phyloP scores from a whole-genome alignment of 345 rosid species.

The Zanthoxylum bungeanum region DNA sequence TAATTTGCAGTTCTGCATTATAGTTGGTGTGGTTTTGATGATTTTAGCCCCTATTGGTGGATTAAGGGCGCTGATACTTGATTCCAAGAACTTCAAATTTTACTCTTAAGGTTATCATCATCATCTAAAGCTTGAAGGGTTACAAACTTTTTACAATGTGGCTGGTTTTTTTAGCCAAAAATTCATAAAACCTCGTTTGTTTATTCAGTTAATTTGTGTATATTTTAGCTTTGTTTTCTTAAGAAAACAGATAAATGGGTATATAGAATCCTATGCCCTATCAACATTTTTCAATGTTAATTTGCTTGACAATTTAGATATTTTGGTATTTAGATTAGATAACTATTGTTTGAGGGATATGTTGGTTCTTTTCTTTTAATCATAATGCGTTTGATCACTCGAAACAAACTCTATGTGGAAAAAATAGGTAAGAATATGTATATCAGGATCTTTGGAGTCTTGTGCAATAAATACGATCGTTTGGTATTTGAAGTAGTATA shows the following conservation, averaged over 20 bases:
- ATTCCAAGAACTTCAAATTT: constrained; percentile 40
- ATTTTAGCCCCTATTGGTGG: constrained; percentile 48
- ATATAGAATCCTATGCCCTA: not conserved
- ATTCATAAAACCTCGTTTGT: not conserved
- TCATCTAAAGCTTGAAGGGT: not conserved
- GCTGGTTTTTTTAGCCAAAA: not conserved
- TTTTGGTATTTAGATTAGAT: too few relatives aligned
- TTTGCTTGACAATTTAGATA: not conserved
- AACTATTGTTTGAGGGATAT: not conserved
- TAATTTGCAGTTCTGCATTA: constrained; percentile 38
- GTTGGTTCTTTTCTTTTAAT: not conserved
- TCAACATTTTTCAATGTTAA: not conserved
- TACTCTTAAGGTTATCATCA: constrained; percentile 27
- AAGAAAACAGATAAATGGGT: not conserved
- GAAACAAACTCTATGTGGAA: too few relatives aligned
- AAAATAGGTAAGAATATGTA: too few relatives aligned
- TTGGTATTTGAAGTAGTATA: too few relatives aligned
- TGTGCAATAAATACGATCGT: too few relatives aligned
- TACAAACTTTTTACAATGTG: not conserved
- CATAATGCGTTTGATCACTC: too few relatives aligned
- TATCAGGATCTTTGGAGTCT: too few relatives aligned
- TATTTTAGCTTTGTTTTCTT: not conserved
- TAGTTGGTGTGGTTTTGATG: constrained; percentile 38
- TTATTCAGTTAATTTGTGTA: not conserved
- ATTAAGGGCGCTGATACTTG: constrained; percentile 36